Base-by-base conservation (phyloP, 352 stramenopile species). In the Pythium dissotocum region DNA sequence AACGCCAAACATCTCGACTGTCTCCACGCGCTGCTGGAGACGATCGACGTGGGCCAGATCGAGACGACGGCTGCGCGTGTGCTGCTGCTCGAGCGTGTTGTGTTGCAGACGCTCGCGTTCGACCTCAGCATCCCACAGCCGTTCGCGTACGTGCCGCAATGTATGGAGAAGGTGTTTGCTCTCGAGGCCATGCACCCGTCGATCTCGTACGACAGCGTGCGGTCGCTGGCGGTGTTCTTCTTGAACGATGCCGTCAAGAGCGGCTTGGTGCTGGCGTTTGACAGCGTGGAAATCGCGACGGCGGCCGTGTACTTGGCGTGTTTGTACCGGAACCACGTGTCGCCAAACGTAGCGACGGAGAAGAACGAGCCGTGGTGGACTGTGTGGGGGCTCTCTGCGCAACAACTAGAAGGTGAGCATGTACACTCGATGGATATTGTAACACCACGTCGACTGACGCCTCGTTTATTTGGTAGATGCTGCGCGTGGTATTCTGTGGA, bases 41-140 rank as follows among this genome's bases (percentile, higher is more conserved):
- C 82, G 1, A 72, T 89, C 38, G 79, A 91, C 54, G 81, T 91
- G 16, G 83, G 79, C 35, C 79, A 91, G 51, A 78, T 94, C 26
- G 87, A 93, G 60, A 73, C 71, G 2, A 88, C 87, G 40, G 52
- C 83, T 0, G 70, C 65, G 24, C 88, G 87, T 26, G 82, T 94
- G 60, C 70, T 92, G 55, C 73, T 92, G 33, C 73, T 89, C 12
- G 84, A 94, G 74, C 69, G 86, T 55, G 77, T 94, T 30, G 33
- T 94, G 57, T 63, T 94, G 58, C 85, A 91, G 54, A 91, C 84
- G 32, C 72, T 94, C 14, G 83, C 78, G 26, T 94, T 93, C 57
- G 80, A 94, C 52, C 71, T 94, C 21, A 75, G 75, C n/a, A 71
- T 84, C 2, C 77, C 86, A 16, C 81, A 93, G 68, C 84, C 86